Conservation (phyloP, 1,139 yeast species). For the Debaryomyces subglobosus region DNA sequence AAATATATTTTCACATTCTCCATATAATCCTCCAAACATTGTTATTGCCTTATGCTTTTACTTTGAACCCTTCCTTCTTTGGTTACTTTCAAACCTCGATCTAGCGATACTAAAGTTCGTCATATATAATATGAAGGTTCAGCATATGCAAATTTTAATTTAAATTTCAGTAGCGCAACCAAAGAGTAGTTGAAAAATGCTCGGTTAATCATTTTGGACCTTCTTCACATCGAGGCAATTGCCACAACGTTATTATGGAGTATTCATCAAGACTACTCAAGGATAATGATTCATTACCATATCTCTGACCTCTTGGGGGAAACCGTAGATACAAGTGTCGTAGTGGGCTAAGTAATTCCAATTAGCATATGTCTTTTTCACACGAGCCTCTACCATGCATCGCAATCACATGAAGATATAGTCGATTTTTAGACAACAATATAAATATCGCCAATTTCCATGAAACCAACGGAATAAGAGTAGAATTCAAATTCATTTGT, state of each 20-base stretch:
- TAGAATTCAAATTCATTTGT: neutral
- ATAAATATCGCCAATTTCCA: neutral
- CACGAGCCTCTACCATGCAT: neutral
- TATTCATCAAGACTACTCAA: neutral
- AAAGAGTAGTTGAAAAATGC: neutral
- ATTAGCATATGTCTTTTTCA: neutral
- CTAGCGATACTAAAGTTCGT: neutral
- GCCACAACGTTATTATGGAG: neutral
- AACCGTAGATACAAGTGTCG: neutral
- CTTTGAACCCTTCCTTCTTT: neutral
- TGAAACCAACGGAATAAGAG: neutral
- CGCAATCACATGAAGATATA: conserved; percentile 2
- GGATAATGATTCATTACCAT: neutral
- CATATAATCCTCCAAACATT: neutral
- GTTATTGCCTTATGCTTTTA: neutral
- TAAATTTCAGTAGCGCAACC: neutral
- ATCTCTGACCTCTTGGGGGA: neutral
- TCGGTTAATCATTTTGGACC: neutral
- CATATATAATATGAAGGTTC: too few relatives aligned
- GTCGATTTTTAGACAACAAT: neutral
- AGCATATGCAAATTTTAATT: neutral
- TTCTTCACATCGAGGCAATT: neutral
- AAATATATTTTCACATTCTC: neutral
- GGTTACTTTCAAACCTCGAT: neutral
- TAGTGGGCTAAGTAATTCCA: neutral